Percentiles rank a stretch among this genome's conserved stretches.
Evolutionary conservation across 352 stramenopile species (phyloP).

Genomic region (Pythium utonaiense): DNA sequence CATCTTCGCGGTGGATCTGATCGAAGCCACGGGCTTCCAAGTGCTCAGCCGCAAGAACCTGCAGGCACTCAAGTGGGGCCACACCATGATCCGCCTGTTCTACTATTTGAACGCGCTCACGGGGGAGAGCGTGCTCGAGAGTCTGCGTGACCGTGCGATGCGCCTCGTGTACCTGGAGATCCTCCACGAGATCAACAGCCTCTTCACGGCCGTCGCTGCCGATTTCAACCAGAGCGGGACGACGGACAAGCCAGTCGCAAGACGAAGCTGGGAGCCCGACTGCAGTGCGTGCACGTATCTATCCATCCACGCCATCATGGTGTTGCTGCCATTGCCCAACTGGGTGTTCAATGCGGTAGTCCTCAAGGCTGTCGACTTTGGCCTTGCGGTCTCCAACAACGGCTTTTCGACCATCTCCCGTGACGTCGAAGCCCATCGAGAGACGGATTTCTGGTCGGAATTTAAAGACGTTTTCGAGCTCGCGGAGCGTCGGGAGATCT

Average conservation of each 20-base stretch:
- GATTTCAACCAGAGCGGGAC: conserved; percentile 8
- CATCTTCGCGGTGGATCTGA: conserved; percentile 63
- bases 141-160: conserved; percentile 60
- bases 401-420: conserved; percentile 45
- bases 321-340: conserved; percentile 70
- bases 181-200: conserved; percentile 58
- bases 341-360: conserved; percentile 64
- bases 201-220: conserved; percentile 49
- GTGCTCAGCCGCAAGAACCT: conserved; percentile 76
- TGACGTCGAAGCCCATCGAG: conserved; percentile 43
- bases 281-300: conserved; percentile 56
- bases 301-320: conserved; percentile 58
- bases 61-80: conserved; percentile 81
- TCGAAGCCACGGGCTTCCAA: conserved; percentile 71
- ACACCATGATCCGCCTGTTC: conserved; percentile 70
- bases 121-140: conserved; percentile 38
- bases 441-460: conserved; percentile 59
- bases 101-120: conserved; percentile 80
- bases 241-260: conserved; percentile 1
- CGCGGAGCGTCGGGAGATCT: conserved; percentile 35
- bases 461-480: conserved; percentile 80
- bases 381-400: conserved; percentile 28
- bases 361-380: conserved; percentile 54
- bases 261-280: conserved; percentile 42
- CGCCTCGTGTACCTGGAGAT: conserved; percentile 67